Evolutionary conservation across 2,329 filamentous ascomycete species (phyloP).

Genomic region (Lachnellula cervina): DNA sequence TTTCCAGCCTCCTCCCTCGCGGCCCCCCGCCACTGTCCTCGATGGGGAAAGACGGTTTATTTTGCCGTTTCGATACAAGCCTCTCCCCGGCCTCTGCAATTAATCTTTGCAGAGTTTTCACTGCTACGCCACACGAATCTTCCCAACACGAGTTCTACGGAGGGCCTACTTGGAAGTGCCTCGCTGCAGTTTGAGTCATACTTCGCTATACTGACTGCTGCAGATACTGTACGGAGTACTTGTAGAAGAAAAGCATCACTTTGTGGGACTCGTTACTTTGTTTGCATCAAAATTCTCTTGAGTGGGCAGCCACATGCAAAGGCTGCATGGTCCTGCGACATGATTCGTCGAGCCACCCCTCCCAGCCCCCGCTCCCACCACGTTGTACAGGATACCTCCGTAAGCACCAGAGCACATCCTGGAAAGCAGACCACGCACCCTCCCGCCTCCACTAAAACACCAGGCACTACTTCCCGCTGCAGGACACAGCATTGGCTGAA

Average conservation of each 20-base stretch:
- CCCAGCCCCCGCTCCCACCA: background rate
- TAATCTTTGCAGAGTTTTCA: slow-evolving; percentile 25
- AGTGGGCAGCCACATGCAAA: background rate
- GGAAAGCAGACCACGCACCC: slow-evolving; percentile 2
- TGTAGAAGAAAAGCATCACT: slow-evolving; percentile 2
- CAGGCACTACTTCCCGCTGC: slow-evolving; percentile 12
- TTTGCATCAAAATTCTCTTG: slow-evolving; percentile 7
- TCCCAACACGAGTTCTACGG: slow-evolving; percentile 1
- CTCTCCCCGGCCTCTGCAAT: slow-evolving; percentile 7
- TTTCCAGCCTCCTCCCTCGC: background rate
- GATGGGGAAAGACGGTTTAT: slow-evolving; percentile 3
- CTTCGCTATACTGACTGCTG: slow-evolving; percentile 6
- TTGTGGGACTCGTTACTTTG: slow-evolving; percentile 7
- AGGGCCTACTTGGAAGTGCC: background rate
- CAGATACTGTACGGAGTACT: background rate
- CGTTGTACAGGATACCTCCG: slow-evolving; percentile 14
- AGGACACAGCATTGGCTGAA: slow-evolving; percentile 9
- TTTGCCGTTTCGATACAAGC: slow-evolving; percentile 12
- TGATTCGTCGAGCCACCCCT: slow-evolving; percentile 5
- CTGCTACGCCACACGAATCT: slow-evolving; percentile 2
- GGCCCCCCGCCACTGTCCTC: background rate
- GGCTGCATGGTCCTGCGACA: slow-evolving; percentile 5
- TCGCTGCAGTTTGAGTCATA: slow-evolving; percentile 2
- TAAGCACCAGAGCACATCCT: slow-evolving; percentile 2
- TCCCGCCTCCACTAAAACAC: slow-evolving; percentile 9